phyloP scores from a whole-genome alignment of 306 rosid genomes.

The Lathyrus tuberosus region DNA sequence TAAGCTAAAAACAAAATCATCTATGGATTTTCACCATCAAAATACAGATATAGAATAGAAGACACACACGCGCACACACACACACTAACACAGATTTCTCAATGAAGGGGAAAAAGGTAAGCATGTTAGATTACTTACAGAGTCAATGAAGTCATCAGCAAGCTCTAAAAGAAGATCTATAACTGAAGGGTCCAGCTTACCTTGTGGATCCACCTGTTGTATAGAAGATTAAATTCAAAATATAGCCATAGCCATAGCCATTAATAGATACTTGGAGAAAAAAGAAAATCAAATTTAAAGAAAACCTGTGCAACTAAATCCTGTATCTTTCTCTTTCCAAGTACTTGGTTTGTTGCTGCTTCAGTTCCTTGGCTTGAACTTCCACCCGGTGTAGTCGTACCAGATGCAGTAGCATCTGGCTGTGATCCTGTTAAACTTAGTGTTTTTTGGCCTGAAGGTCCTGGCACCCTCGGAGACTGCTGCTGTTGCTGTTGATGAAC shows the following conservation, averaged over 20 bases:
- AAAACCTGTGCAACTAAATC: conserved; percentile 96
- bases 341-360: conserved; percentile 96
- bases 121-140: conserved; percentile 60
- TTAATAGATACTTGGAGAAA: conserved; percentile 30
- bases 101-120: not conserved
- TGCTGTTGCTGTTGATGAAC: conserved; percentile 86
- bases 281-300: conserved; percentile 8
- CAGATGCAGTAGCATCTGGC: conserved; percentile 97
- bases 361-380: conserved; percentile 99
- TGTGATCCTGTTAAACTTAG: conserved; percentile 97
- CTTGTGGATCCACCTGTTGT: conserved; percentile 82
- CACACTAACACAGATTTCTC: not conserved
- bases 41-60: conserved; percentile 23
- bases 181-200: conserved; percentile 87
- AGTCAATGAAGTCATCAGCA: conserved; percentile 93
- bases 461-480: conserved; percentile 85
- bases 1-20: conserved; percentile 28
- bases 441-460: conserved; percentile 83
- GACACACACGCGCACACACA: not conserved
- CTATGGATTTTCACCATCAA: conserved; percentile 26
- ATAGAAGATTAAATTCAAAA: conserved; percentile 36
- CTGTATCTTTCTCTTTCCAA: conserved; percentile 98
- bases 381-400: conserved; percentile 96
- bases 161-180: conserved; percentile 91
- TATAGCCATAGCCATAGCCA: conserved; percentile 1